Evolutionary conservation across 192 early-diverging fungal species (phyloP).

Genomic region (Backusella psychrophila): DNA sequence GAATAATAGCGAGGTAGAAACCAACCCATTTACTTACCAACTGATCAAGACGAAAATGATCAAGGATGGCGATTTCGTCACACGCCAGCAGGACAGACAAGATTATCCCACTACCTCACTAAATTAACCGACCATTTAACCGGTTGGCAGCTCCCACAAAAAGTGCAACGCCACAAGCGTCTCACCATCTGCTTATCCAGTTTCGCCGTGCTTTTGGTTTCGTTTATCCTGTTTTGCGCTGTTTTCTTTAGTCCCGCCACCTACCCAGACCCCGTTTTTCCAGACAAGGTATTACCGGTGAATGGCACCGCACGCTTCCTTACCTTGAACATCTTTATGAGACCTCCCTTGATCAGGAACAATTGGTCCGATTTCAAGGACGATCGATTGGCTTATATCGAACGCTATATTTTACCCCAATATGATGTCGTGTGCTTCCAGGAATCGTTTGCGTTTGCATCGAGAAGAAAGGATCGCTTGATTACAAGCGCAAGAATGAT

Average conservation of each 20-base stretch:
- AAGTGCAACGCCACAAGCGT: not conserved
- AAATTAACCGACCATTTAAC: not conserved
- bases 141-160: not conserved
- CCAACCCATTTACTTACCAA: slow-evolving; percentile 30
- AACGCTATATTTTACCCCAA: slow-evolving; percentile 60
- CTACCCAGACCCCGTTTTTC: slow-evolving; percentile 28
- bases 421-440: slow-evolving; percentile 81
- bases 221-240: slow-evolving; percentile 29
- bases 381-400: slow-evolving; percentile 65
- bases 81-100: not conserved
- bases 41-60: not conserved
- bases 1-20: not conserved
- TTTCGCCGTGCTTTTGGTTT: not conserved
- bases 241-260: slow-evolving; percentile 27
- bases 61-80: not conserved
- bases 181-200: slow-evolving; percentile 11
- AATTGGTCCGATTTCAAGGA: slow-evolving; percentile 82
- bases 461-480: slow-evolving; percentile 53
- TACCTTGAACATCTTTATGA: slow-evolving; percentile 72
- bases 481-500: slow-evolving; percentile 56
- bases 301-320: slow-evolving; percentile 45
- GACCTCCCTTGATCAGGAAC: slow-evolving; percentile 66
- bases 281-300: slow-evolving; percentile 23
- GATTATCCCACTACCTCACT: not conserved
- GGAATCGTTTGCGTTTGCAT: slow-evolving; percentile 80